Conservation (phyloP, 345 rosid genomes). For the Eucalyptus rudis region DNA sequence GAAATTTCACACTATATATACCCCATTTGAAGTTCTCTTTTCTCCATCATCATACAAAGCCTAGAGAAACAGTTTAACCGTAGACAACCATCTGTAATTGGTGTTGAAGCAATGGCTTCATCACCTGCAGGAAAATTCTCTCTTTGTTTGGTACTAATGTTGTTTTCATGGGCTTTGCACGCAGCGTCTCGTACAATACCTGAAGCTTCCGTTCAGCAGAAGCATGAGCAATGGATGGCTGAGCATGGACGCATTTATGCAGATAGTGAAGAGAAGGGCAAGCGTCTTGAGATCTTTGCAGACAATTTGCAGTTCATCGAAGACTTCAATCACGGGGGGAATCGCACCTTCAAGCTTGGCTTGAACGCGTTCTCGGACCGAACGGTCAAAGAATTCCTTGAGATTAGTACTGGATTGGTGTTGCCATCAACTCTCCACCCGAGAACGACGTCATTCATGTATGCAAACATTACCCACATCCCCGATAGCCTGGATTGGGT, state of each 20-base stretch:
- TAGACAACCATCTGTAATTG: background rate
- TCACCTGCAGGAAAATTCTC: background rate
- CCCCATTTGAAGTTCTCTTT: background rate
- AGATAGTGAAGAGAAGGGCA: background rate
- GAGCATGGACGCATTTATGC: background rate
- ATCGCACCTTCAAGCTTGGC: slow-evolving; percentile 10
- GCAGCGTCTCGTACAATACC: background rate
- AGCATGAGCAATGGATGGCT: background rate
- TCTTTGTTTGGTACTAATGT: background rate
- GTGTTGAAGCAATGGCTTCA: background rate
- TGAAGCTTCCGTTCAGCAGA: background rate
- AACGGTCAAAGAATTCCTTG: slow-evolving; percentile 31
- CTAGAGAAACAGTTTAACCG: background rate
- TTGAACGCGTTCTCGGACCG: slow-evolving; percentile 40
- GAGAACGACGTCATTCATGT: background rate
- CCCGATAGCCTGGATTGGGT: slow-evolving; percentile 20
- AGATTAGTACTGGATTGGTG: background rate
- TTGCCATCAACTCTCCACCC: background rate
- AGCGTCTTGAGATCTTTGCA: slow-evolving; percentile 25
- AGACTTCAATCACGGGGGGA: slow-evolving; percentile 15
- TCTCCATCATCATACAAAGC: background rate
- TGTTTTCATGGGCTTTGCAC: background rate
- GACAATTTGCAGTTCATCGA: slow-evolving; percentile 26
- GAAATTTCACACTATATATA: background rate
- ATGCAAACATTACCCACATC: background rate